Percentiles rank a stretch among this genome's conserved stretches.
Evolutionary conservation across 768 basidiomycete species (phyloP).

Genomic region (Lactifluus echinatus): DNA sequence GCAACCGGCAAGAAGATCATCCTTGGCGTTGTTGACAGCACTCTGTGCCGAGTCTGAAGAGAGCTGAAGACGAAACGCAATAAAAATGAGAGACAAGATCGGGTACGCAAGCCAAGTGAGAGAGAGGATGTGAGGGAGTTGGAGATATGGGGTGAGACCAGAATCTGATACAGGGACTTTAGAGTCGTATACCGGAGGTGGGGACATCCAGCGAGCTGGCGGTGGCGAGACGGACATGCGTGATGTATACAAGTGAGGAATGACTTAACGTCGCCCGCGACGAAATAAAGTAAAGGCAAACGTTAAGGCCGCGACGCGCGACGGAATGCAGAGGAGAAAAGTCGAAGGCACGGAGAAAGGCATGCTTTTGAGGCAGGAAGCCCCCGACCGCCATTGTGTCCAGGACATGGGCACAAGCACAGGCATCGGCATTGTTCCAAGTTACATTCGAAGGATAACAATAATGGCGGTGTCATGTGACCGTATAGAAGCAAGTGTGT

Average conservation of each 20-base stretch:
- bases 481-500: not conserved
- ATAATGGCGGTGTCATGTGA: not conserved
- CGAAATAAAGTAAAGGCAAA: not conserved
- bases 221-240: constrained; percentile 26
- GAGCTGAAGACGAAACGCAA: constrained; percentile 73
- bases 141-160: constrained; percentile 71
- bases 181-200: constrained; percentile 53
- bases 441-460: not conserved
- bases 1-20: constrained; percentile 74
- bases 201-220: constrained; percentile 27
- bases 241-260: not conserved
- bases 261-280: constrained; percentile 20
- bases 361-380: constrained; percentile 15
- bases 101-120: constrained; percentile 90
- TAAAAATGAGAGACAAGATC: constrained; percentile 79
- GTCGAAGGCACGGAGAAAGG: not conserved
- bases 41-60: constrained; percentile 63
- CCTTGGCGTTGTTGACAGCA: constrained; percentile 61
- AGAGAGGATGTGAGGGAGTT: constrained; percentile 74
- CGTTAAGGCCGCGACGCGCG: constrained; percentile 9
- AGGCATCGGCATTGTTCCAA: constrained; percentile 4
- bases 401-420: not conserved
- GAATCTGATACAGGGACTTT: constrained; percentile 21
- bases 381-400: constrained; percentile 16
- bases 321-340: constrained; percentile 8